Conservation (phyloP, 345 rosid genomes). For the Dipteronia sinensis region DNA sequence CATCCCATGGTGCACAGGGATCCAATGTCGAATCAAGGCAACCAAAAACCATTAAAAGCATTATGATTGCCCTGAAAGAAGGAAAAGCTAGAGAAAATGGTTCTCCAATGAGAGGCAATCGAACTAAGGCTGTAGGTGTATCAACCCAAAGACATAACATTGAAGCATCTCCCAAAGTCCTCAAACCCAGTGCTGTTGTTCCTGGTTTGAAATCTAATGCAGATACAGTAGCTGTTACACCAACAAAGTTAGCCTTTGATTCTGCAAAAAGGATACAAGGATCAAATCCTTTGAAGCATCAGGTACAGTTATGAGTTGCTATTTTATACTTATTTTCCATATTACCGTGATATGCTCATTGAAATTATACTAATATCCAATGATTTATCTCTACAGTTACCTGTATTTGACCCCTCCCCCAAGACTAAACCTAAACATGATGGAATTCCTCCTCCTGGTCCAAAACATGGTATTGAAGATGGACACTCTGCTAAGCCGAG, state of each 20-base stretch:
- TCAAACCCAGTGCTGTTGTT: slow-evolving; percentile 49
- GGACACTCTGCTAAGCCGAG: slow-evolving; percentile 55
- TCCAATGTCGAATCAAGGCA: slow-evolving; percentile 63
- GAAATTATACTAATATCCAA: slow-evolving; percentile 16
- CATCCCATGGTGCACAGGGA: slow-evolving; percentile 44
- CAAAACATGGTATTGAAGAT: slow-evolving; percentile 60
- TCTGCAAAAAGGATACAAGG: slow-evolving; percentile 49
- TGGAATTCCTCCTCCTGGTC: slow-evolving; percentile 58
- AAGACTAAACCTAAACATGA: slow-evolving; percentile 76
- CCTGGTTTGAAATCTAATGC: slow-evolving; percentile 57
- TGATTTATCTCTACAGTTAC: slow-evolving; percentile 51
- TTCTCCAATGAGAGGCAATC: slow-evolving; percentile 78
- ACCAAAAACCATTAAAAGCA: slow-evolving; percentile 78
- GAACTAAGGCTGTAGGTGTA: slow-evolving; percentile 48
- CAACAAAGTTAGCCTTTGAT: slow-evolving; percentile 57
- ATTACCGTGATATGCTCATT: slow-evolving; percentile 11
- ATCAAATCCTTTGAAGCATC: slow-evolving; percentile 67
- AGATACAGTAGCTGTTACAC: slow-evolving; percentile 39
- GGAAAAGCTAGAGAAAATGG: slow-evolving; percentile 84
- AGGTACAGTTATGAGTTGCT: slow-evolving; percentile 45
- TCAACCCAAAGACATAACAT: slow-evolving; percentile 48
- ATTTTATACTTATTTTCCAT: slow-evolving; percentile 4
- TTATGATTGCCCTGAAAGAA: slow-evolving; percentile 94
- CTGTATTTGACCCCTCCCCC: slow-evolving; percentile 54
- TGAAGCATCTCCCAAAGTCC: slow-evolving; percentile 71